These are phyloP conservation scores for Pseudopyrenochaeta lycopersici DNA, from an alignment of 2,329 filamentous ascomycete genomes.

Conservation along the genomic window DNA sequence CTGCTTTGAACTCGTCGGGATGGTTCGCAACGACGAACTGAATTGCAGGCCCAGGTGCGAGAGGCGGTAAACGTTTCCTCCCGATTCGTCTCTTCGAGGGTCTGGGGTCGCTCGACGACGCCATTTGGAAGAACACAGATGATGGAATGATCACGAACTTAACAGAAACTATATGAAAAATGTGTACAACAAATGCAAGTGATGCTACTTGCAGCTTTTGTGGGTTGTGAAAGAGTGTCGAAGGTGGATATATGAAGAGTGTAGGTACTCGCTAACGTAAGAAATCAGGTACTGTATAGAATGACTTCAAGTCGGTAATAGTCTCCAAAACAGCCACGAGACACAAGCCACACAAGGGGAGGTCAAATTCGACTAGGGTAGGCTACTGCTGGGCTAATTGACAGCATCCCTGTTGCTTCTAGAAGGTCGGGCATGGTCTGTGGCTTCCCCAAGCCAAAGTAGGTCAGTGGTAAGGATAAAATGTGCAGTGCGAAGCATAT, in stretches of 20 bases:
- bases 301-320: conserved; percentile 5
- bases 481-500: not conserved
- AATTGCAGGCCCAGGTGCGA: conserved; percentile 40
- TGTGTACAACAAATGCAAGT: not conserved
- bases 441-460: conserved; percentile 6
- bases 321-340: conserved; percentile 11
- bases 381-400: conserved; percentile 1
- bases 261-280: conserved; percentile 9
- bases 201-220: conserved; percentile 7
- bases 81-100: conserved; percentile 36
- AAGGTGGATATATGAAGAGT: conserved; percentile 3
- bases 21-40: conserved; percentile 47
- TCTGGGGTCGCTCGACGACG: conserved; percentile 29
- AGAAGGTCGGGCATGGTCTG: not conserved
- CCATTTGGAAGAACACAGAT: conserved; percentile 19
- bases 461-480: conserved; percentile 10
- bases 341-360: conserved; percentile 16
- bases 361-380: conserved; percentile 2
- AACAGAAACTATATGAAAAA: not conserved
- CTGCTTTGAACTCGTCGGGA: conserved; percentile 44
- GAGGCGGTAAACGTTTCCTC: conserved; percentile 42
- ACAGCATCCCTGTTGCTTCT: not conserved
- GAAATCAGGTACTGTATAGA: conserved; percentile 18
- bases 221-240: conserved; percentile 1
- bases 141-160: not conserved